Evolutionary conservation across 2,329 filamentous ascomycete genomes (phyloP).

Genomic region (Nothophoma quercina): DNA sequence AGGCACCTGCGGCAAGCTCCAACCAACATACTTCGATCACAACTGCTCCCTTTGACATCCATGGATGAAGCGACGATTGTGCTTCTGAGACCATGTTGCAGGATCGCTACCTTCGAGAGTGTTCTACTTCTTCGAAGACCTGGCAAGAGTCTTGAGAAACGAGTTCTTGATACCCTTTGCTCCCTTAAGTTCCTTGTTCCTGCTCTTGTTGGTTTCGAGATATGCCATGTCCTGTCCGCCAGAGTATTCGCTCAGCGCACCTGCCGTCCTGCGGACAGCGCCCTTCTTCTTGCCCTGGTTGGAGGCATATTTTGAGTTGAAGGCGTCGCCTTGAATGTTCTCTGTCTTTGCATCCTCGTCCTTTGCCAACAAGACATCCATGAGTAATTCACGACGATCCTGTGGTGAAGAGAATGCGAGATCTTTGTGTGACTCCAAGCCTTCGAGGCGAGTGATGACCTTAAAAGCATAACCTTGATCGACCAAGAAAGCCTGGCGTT

Average conservation of each 20-base stretch:
- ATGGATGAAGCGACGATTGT: no score
- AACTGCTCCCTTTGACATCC: no score
- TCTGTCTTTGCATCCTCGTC: slow-evolving; percentile 75
- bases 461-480: slow-evolving; percentile 99
- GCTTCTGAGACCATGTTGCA: no score
- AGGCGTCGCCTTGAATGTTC: slow-evolving; percentile 72
- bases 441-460: slow-evolving; percentile 93
- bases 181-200: slow-evolving; percentile 56
- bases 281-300: slow-evolving; percentile 59
- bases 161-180: slow-evolving; percentile 50
- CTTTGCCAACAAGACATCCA: slow-evolving; percentile 88
- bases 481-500: slow-evolving; percentile 94
- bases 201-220: slow-evolving; percentile 57
- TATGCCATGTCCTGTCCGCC: slow-evolving; percentile 98
- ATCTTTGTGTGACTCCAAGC: slow-evolving; percentile 82
- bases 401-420: slow-evolving; percentile 80
- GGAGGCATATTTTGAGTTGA: slow-evolving; percentile 57
- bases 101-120: no score
- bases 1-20: no score
- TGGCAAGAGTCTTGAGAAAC: slow-evolving; percentile 55
- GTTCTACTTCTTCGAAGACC: slow-evolving; percentile 19
- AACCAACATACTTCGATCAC: no score
- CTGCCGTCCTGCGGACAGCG: slow-evolving; percentile 80
- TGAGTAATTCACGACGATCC: slow-evolving; percentile 84
- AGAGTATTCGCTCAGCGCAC: slow-evolving; percentile 82